Conservation (phyloP, 495 filamentous ascomycete species). For the Aspergillus diversus region DNA sequence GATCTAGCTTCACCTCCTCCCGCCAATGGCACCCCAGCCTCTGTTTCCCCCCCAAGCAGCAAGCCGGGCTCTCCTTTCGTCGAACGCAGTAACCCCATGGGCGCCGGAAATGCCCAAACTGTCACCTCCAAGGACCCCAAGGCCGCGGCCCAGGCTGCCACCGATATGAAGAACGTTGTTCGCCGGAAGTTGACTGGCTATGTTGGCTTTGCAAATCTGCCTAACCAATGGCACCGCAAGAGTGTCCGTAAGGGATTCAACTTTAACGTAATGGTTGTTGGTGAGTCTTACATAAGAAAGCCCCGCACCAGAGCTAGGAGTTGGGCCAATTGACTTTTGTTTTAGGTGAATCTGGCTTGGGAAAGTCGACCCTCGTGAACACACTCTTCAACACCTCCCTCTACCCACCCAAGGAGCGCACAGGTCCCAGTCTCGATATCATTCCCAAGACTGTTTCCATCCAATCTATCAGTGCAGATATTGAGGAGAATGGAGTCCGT, state of each 20-base stretch:
- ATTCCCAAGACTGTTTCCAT: constrained; percentile 99
- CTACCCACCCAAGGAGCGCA: constrained; percentile 97
- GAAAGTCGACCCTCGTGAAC: constrained; percentile 99
- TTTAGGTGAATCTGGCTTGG: constrained; percentile 95
- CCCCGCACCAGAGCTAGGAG: constrained; percentile 27
- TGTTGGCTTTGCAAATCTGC: constrained; percentile 97
- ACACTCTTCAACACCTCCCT: constrained; percentile 99
- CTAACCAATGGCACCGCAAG: constrained; percentile 99
- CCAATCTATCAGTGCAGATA: constrained; percentile 97
- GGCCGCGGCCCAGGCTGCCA: constrained; percentile 73
- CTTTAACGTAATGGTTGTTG: constrained; percentile 99
- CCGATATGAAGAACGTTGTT: constrained; percentile 95
- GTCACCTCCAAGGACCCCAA: constrained; percentile 84
- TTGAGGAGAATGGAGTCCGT: constrained; percentile 98
- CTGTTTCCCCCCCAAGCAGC: constrained; percentile 47
- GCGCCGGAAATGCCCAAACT: constrained; percentile 63
- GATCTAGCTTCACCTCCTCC: constrained; percentile 43
- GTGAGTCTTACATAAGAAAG: constrained; percentile 55
- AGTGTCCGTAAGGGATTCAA: constrained; percentile 99
- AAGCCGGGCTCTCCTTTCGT: constrained; percentile 61
- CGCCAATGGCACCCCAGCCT: constrained; percentile 44
- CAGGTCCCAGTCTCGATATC: constrained; percentile 94
- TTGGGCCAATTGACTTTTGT: constrained; percentile 5
- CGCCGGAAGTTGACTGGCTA: constrained; percentile 97
- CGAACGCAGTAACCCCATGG: constrained; percentile 66